Evolutionary conservation across 495 filamentous ascomycete genomes (phyloP), one percentile per base, ranked within the genome.

Genomic region (Lindgomyces ingoldianus): DNA sequence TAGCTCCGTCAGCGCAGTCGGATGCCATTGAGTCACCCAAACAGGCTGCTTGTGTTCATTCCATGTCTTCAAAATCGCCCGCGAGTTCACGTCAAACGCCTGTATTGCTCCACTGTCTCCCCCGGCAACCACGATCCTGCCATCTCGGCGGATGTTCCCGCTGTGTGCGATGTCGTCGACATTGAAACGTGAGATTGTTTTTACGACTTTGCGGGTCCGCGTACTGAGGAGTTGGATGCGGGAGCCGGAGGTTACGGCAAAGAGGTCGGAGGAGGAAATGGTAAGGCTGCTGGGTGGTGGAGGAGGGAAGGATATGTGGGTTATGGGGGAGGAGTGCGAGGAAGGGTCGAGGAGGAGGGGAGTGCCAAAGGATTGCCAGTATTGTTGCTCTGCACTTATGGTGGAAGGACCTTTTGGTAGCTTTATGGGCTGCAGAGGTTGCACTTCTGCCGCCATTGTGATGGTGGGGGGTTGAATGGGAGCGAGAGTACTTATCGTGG

Each of bases 11-110:
- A 95, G 82, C 30, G 94, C 90, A 51, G 84, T 85, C 8, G 92
- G 92, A 19, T 87, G 91, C 80, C 94, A 98, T 68, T 89, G 89
- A 45, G 90, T 90, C 22, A 87, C 85, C 88, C 94, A 96, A 36
- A 96, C 92, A 42, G 95, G 90, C 79, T 96, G 92, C 77, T 93
- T 93, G 76, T 98, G 94, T 46, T 93, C 87, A 64, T 87, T 86
- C 95, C 94, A 99, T 49, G 94, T 96, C 81, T 94, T 94, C 71
- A 99, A 76, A 60, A 98, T 96, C 1, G 93, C 91, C 58, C 94
- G 84, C 42, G 90, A 91, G 21, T 82, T 85, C 55, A 94, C 84
- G 69, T 99, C 95, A 72, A 98, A 99, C 14, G 96, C 91, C 74
- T 98, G 95, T 47, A 99, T 89, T 45, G 87, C 82, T 19, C 95